A percentile compares a stretch with the other conserved stretches of the same genome.
These are phyloP conservation scores for Phycomyces nitens DNA, from an alignment of 192 early-diverging fungal genomes.

Conservation along the genomic window DNA sequence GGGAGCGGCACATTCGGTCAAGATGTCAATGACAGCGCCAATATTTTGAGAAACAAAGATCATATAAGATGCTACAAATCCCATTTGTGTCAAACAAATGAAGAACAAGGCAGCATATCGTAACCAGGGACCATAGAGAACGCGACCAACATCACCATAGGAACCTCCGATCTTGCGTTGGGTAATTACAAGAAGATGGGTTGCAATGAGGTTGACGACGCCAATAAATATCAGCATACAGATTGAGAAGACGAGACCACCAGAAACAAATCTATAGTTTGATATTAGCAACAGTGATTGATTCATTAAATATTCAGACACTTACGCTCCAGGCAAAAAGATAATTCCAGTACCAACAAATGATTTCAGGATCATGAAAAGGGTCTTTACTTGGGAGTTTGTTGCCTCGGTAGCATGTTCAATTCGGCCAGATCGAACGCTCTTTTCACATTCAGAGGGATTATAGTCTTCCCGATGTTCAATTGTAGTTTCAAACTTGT, in stretches of 20 bases:
- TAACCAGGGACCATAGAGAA: slow-evolving; percentile 39
- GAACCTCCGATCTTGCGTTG: slow-evolving; percentile 50
- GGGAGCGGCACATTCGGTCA: slow-evolving; percentile 57
- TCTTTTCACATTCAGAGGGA: not conserved
- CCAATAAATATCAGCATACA: slow-evolving; percentile 58
- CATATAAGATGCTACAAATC: slow-evolving; percentile 83
- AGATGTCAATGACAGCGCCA: slow-evolving; percentile 61
- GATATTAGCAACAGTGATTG: not conserved
- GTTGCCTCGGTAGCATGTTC: slow-evolving; percentile 32
- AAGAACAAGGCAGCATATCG: slow-evolving; percentile 37
- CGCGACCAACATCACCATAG: slow-evolving; percentile 54
- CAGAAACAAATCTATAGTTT: slow-evolving; percentile 49
- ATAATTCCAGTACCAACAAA: slow-evolving; percentile 62
- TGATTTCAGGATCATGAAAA: slow-evolving; percentile 60
- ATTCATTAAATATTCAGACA: not conserved
- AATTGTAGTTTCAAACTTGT: not conserved
- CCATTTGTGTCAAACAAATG: slow-evolving; percentile 65
- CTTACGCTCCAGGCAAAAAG: slow-evolving; percentile 50
- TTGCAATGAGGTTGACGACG: slow-evolving; percentile 56
- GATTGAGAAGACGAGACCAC: slow-evolving; percentile 61
- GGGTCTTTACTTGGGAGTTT: slow-evolving; percentile 47
- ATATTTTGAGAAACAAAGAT: slow-evolving; percentile 88
- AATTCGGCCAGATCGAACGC: slow-evolving; percentile 1
- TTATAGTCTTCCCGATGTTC: not conserved
- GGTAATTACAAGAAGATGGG: slow-evolving; percentile 37